Conservation (phyloP, 805 yeast genomes). For the Starmerella khaoyaiensis region DNA sequence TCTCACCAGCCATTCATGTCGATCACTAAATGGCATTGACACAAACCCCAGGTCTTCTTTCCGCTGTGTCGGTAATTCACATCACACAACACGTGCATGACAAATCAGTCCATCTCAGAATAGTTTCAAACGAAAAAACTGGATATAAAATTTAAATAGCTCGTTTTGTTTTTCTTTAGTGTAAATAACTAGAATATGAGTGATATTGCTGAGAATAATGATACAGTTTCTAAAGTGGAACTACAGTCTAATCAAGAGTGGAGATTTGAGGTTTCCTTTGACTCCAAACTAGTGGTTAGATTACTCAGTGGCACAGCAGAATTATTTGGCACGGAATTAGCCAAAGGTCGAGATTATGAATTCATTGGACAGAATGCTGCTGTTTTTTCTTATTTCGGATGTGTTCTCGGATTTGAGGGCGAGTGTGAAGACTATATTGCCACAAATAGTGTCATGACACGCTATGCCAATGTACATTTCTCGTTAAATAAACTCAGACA, state of each 20-base stretch:
- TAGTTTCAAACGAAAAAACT: no score
- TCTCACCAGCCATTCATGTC: not conserved
- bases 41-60: no score
- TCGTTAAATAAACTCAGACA: constrained; percentile 44
- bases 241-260: constrained; percentile 41
- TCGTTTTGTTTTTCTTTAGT: no score
- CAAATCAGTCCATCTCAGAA: no score
- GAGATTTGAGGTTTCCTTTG: constrained; percentile 57
- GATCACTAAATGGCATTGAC: not conserved
- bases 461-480: constrained; percentile 57
- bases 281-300: constrained; percentile 38
- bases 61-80: no score
- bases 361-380: constrained; percentile 45
- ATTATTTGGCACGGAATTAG: constrained; percentile 84
- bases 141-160: no score
- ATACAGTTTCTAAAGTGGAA: constrained; percentile 3
- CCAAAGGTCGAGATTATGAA: constrained; percentile 49
- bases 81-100: no score
- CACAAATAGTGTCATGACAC: constrained; percentile 56
- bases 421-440: constrained; percentile 43
- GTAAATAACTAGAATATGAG: no score
- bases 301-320: constrained; percentile 66
- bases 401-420: constrained; percentile 40
- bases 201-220: no score
- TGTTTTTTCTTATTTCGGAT: constrained; percentile 52